Evolutionary conservation across 75 land plant species (phyloP), one percentile per base, ranked within the genome.

Genomic region (Cupressus sempervirens): DNA sequence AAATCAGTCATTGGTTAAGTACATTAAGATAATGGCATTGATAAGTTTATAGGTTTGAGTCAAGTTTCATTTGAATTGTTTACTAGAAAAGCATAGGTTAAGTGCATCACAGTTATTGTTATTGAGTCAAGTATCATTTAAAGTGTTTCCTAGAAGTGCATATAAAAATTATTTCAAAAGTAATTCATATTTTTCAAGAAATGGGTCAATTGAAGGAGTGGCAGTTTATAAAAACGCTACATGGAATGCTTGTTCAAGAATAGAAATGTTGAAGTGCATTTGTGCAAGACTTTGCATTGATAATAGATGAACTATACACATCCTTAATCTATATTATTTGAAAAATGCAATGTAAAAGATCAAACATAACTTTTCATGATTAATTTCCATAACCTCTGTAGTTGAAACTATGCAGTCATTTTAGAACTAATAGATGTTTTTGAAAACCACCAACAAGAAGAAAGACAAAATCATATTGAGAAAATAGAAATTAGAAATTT

Each of bases 381-480:
- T 46, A 29, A 14, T 67, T 43, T 20, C 23, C 6, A 3, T 15
- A 86, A 34, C 23, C 16, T 38, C 72, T 16, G 18, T 35, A 16
- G 75, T 30, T 14, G 18, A 54, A 54, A 9, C 46, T 52, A 18
- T n/a, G 12, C 20, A 13, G 34, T 18, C 11, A 4, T 38, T 41
- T 9, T 4, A 18, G 20, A n/a, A 23, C 11, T 11, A 6, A 7
- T 87, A 89, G 94, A 84, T 86, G n/a, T 76, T 79, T 83, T 14
- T 87, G 87, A 10, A 96, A 91, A 84, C 92, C 91, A 40, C 80
- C 86, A 29, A 75, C 82, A 1, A 96, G 92, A 83, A 94, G 92
- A 86, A 86, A 89, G 54, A 95, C 92, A 12, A 90, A 85, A 77
- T 93, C 95, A 90, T 84, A 92, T 91, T 7, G 85, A 93, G 62